Percentiles rank a stretch among this genome's conserved stretches.
Evolutionary conservation across 1,284 basidiomycete species (phyloP).

Genomic region (Termitomyces sp.): DNA sequence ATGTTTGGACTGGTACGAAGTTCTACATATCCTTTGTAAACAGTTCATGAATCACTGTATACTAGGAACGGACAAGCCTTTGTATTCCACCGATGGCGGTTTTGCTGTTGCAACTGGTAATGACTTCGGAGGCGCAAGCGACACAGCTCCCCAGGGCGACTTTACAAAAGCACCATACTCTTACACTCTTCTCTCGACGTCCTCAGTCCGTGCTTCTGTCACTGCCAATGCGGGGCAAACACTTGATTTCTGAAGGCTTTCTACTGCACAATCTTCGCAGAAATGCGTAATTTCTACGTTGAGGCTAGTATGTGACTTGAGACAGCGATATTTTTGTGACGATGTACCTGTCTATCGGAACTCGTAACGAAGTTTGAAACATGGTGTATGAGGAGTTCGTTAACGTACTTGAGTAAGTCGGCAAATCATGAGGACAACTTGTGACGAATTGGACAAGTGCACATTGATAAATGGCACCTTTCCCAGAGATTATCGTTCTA

Average conservation of each 20-base stretch:
- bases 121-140: slow-evolving; percentile 27
- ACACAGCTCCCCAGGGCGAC: slow-evolving; percentile 31
- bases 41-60: background rate
- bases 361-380: background rate
- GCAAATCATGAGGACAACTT: background rate
- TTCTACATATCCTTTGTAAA: background rate
- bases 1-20: slow-evolving; percentile 33
- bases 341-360: background rate
- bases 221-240: slow-evolving; percentile 32
- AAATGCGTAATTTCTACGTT: background rate
- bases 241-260: slow-evolving; percentile 27
- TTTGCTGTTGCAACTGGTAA: slow-evolving; percentile 35
- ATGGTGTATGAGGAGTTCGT: background rate
- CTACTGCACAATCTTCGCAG: background rate
- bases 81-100: slow-evolving; percentile 39
- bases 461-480: slow-evolving; percentile 1
- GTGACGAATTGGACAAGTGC: background rate
- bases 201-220: slow-evolving; percentile 28
- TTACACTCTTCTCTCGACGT: slow-evolving; percentile 27
- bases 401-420: background rate
- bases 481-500: background rate
- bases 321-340: background rate
- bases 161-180: slow-evolving; percentile 34
- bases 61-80: slow-evolving; percentile 30
- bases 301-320: background rate